Conservation (phyloP, 1,284 basidiomycete species). For the Fistulina hepatica region DNA sequence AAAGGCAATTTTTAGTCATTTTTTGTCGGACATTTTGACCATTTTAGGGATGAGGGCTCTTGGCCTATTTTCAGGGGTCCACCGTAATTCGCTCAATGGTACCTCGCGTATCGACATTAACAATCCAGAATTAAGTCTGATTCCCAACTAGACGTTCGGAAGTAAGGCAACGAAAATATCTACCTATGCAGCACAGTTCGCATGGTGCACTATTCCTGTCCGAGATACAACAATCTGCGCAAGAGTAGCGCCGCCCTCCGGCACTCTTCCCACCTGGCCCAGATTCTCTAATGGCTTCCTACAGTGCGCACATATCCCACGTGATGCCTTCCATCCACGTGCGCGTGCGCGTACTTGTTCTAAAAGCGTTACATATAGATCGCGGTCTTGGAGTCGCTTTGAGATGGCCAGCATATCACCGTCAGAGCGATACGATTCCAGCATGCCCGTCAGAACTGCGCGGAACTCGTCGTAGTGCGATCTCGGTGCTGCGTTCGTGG, state of each 20-base stretch:
- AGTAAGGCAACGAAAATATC: too few species aligned
- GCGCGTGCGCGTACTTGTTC: constrained; percentile 37
- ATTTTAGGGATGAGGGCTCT: too few species aligned
- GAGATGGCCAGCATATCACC: constrained; percentile 87
- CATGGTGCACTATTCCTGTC: constrained; percentile 51
- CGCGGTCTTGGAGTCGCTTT: constrained; percentile 73
- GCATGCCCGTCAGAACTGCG: constrained; percentile 84
- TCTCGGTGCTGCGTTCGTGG: constrained; percentile 37
- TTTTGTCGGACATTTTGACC: too few species aligned
- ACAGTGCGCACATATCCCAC: constrained; percentile 36
- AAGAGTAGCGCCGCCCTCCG: constrained; percentile 15
- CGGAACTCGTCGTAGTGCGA: constrained; percentile 89
- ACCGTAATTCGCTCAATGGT: too few species aligned
- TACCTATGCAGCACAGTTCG: constrained; percentile 41
- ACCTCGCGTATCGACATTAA: too few species aligned
- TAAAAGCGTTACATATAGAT: constrained; percentile 69
- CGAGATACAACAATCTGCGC: constrained; percentile 43
- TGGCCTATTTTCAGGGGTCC: too few species aligned
- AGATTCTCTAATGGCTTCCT: constrained; percentile 35
- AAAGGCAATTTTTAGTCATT: too few species aligned
- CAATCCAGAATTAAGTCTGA: too few species aligned
- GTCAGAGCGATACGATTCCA: constrained; percentile 88
- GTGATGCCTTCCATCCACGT: constrained; percentile 41
- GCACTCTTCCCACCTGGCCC: constrained; percentile 12
- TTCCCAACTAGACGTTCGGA: too few species aligned